Conservation (phyloP, 331 rosid species). For the Acacia concinna region DNA sequence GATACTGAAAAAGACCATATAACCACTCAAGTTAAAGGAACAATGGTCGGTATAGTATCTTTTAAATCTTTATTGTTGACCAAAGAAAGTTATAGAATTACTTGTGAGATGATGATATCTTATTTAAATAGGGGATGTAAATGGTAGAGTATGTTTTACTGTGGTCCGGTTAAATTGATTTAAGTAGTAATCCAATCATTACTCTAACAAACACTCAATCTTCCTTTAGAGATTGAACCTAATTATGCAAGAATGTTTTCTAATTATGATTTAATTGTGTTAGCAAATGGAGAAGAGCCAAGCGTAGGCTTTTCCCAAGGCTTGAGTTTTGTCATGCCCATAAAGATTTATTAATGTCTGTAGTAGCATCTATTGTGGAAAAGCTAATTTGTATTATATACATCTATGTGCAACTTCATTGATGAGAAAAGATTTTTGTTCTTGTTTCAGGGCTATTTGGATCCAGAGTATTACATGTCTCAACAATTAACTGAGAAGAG, state of each 20-base stretch:
- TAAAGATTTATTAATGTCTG: not conserved
- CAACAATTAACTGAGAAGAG: constrained; percentile 62
- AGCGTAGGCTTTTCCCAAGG: not conserved
- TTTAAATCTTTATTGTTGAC: not conserved
- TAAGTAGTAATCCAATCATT: not conserved
- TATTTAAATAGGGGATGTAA: not conserved
- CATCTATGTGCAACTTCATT: not conserved
- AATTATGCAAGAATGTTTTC: too few relatives aligned
- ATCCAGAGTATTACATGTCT: constrained; percentile 62
- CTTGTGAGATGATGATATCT: constrained; percentile 2
- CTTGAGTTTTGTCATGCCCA: not conserved
- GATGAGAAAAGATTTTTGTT: constrained; percentile 7
- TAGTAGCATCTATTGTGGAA: not conserved
- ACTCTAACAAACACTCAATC: too few relatives aligned
- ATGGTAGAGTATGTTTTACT: not conserved
- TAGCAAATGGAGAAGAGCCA: not conserved
- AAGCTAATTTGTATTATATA: not conserved
- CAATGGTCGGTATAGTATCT: constrained; percentile 32
- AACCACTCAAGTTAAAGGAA: constrained; percentile 44
- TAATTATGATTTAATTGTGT: too few relatives aligned
- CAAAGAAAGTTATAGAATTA: not conserved
- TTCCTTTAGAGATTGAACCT: not conserved
- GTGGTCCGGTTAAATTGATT: not conserved
- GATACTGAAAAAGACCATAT: constrained; percentile 34
- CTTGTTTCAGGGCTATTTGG: constrained; percentile 57